These are phyloP conservation scores for Rhodotorula babjevae DNA, from an alignment of 768 basidiomycete species.

Conservation along the genomic window DNA sequence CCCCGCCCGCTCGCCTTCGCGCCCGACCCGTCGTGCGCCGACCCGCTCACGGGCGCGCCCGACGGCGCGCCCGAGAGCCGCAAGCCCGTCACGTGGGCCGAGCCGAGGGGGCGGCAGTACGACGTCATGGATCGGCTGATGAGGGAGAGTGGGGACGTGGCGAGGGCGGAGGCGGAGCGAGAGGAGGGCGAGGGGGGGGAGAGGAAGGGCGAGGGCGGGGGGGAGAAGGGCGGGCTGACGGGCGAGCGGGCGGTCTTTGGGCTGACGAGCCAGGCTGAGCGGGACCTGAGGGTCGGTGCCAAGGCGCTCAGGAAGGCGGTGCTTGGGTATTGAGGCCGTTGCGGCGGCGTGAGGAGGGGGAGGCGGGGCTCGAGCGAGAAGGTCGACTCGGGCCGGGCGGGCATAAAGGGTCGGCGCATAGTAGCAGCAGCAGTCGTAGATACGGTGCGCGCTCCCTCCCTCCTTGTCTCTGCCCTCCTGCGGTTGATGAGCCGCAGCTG, in stretches of 20 bases:
- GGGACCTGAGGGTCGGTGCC: slow-evolving; percentile 26
- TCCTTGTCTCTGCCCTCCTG: too few relatives aligned
- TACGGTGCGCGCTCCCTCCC: too few relatives aligned
- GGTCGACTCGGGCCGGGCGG: too few relatives aligned
- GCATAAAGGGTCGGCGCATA: too few relatives aligned
- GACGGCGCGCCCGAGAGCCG: slow-evolving; percentile 17
- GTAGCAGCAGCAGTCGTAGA: too few relatives aligned
- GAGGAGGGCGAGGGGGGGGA: background rate
- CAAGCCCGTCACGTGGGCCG: slow-evolving; percentile 5
- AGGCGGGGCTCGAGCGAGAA: too few relatives aligned
- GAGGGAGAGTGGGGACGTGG: slow-evolving; percentile 18
- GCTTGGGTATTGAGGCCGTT: slow-evolving; percentile 16
- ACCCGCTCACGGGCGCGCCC: background rate
- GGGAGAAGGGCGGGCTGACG: slow-evolving; percentile 17
- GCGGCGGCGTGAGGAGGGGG: too few relatives aligned
- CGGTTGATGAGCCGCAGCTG: too few relatives aligned
- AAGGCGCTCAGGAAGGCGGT: slow-evolving; percentile 30
- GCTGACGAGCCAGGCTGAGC: slow-evolving; percentile 18
- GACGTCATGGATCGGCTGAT: slow-evolving; percentile 29
- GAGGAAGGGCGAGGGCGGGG: slow-evolving; percentile 1
- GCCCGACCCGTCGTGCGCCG: background rate
- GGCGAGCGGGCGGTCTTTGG: slow-evolving; percentile 11
- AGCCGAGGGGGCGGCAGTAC: slow-evolving; percentile 20
- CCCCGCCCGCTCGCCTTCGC: background rate
- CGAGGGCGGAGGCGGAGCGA: background rate